These are phyloP conservation scores for Didymella segeticola DNA, from an alignment of 2,329 filamentous ascomycete species.

Conservation along the genomic window DNA sequence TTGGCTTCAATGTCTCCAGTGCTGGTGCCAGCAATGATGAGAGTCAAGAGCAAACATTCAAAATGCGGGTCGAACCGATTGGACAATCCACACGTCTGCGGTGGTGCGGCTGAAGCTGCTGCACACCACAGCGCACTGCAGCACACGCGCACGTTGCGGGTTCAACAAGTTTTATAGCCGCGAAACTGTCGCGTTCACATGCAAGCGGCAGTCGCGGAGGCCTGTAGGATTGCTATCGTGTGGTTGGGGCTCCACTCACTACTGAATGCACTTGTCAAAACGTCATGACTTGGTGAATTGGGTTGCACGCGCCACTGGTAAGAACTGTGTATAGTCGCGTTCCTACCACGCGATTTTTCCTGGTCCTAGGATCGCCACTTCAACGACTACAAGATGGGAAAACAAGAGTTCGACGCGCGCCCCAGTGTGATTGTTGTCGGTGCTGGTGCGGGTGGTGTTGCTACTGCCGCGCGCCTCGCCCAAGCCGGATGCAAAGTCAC, in stretches of 20 bases:
- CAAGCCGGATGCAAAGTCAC: conserved; percentile 75
- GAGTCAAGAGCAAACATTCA: background rate
- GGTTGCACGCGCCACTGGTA: conserved; percentile 14
- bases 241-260: conserved; percentile 16
- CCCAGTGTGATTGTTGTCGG: conserved; percentile 55
- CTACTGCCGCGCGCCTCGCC: conserved; percentile 74
- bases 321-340: conserved; percentile 18
- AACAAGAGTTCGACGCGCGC: conserved; percentile 19
- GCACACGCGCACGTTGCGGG: background rate
- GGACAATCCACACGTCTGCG: background rate
- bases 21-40: background rate
- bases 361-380: conserved; percentile 12
- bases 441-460: conserved; percentile 74
- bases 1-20: background rate
- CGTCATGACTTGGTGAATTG: conserved; percentile 22
- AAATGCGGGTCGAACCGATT: conserved; percentile 6
- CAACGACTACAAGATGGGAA: conserved; percentile 13
- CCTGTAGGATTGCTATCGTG: conserved; percentile 4
- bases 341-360: conserved; percentile 10
- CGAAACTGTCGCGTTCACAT: conserved; percentile 5
- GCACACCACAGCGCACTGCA: conserved; percentile 1
- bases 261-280: conserved; percentile 14
- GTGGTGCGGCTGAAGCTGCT: conserved; percentile 11
- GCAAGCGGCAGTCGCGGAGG: conserved; percentile 7
- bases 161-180: conserved; percentile 4